These are phyloP conservation scores for Yarrowia keelungensis DNA, from an alignment of 805 yeast genomes.

Conservation along the genomic window DNA sequence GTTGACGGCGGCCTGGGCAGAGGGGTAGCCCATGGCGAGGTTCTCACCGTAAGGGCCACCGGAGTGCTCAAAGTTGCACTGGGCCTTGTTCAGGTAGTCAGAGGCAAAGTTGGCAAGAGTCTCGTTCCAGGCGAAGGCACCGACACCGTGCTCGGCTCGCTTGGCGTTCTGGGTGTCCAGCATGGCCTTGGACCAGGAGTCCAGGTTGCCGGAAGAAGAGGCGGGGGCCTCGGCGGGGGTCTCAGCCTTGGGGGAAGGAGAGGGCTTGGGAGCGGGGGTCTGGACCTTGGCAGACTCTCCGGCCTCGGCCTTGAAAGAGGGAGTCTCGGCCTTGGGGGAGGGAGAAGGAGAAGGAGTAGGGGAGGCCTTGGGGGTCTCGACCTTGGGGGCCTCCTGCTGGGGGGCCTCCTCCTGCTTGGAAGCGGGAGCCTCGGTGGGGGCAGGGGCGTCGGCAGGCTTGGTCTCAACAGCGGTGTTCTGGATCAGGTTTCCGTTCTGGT, in stretches of 20 bases:
- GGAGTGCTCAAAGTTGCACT: constrained; percentile 69
- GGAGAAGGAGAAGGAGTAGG: background rate
- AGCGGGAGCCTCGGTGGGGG: constrained; percentile 21
- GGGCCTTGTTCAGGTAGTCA: constrained; percentile 55
- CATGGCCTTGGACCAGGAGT: constrained; percentile 40
- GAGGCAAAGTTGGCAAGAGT: constrained; percentile 61
- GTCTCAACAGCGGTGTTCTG: constrained; percentile 40
- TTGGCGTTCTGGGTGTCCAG: constrained; percentile 46
- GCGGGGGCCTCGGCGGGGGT: constrained; percentile 21
- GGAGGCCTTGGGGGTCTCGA: background rate
- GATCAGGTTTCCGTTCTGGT: constrained; percentile 51
- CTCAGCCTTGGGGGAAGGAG: constrained; percentile 26
- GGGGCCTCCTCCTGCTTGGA: constrained; percentile 15
- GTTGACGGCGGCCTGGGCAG: constrained; percentile 55
- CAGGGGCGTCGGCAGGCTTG: constrained; percentile 6
- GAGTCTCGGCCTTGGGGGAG: constrained; percentile 8
- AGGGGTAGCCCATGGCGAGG: constrained; percentile 73
- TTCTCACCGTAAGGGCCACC: constrained; percentile 77
- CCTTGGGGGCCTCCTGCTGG: constrained; percentile 15
- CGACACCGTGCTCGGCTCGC: constrained; percentile 45
- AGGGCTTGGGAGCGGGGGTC: constrained; percentile 21
- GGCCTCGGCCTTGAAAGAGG: constrained; percentile 19
- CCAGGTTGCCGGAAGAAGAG: constrained; percentile 3
- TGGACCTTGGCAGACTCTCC: constrained; percentile 15
- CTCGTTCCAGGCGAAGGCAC: constrained; percentile 62